Evolutionary conservation across 2,329 filamentous ascomycete species (phyloP).

Genomic region (Phyllosticta citrichinensis): DNA sequence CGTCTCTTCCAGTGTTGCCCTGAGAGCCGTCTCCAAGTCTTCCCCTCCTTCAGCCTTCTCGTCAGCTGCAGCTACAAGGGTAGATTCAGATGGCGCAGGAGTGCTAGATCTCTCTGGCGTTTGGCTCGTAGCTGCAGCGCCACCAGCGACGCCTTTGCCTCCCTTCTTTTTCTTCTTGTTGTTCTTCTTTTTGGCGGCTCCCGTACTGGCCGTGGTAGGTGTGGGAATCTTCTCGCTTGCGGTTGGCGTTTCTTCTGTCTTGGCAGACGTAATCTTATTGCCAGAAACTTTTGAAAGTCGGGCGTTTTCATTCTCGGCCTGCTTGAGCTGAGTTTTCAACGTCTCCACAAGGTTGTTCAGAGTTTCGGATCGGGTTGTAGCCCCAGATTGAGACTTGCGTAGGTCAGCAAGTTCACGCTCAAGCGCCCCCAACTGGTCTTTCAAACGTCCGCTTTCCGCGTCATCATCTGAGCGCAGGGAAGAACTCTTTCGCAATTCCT

Average conservation of each 20-base stretch:
- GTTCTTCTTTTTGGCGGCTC: slow-evolving; percentile 64
- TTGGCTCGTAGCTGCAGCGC: slow-evolving; percentile 5
- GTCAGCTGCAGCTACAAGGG: slow-evolving; percentile 19
- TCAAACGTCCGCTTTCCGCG: slow-evolving; percentile 20
- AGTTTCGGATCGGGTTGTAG: slow-evolving; percentile 44
- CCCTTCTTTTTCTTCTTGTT: slow-evolving; percentile 76
- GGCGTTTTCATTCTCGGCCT: slow-evolving; percentile 41
- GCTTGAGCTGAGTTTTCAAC: slow-evolving; percentile 43
- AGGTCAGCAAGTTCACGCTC: slow-evolving; percentile 23
- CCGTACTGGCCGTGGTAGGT: slow-evolving; percentile 64
- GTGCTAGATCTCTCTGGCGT: slow-evolving; percentile 17
- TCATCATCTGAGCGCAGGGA: slow-evolving; percentile 12
- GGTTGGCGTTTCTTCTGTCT: slow-evolving; percentile 73
- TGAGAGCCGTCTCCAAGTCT: slow-evolving; percentile 1
- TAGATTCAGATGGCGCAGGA: slow-evolving; percentile 16
- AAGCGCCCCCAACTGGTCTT: slow-evolving; percentile 21
- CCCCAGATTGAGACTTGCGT: slow-evolving; percentile 24
- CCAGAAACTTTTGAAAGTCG: background rate
- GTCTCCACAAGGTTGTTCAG: slow-evolving; percentile 47
- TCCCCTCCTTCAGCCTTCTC: slow-evolving; percentile 8
- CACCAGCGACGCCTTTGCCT: slow-evolving; percentile 32
- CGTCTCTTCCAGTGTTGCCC: slow-evolving; percentile 19
- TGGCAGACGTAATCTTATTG: slow-evolving; percentile 32
- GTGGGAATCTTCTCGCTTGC: too few species aligned
- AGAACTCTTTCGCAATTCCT: slow-evolving; percentile 34